Conservation (phyloP, 2,329 filamentous ascomycete species). For the Arthrobotrys conoides region DNA sequence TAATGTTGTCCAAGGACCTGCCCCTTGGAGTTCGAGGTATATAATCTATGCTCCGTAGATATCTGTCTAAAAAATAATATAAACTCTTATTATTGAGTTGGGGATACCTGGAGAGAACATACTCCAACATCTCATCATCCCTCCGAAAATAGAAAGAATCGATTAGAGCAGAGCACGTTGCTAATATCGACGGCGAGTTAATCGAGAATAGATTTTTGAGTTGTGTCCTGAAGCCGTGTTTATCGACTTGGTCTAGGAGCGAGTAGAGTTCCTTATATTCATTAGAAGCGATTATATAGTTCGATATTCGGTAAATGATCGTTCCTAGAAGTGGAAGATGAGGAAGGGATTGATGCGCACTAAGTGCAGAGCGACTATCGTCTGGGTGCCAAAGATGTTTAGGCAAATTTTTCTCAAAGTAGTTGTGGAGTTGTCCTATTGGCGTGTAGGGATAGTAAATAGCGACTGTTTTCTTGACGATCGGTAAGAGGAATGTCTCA, state of each 20-base stretch:
- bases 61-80: not conserved
- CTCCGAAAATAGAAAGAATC: not conserved
- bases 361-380: not conserved
- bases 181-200: not conserved
- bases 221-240: not conserved
- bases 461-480: slow-evolving; percentile 3
- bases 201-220: slow-evolving; percentile 8
- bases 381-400: not conserved
- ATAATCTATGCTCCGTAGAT: no score
- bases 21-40: not conserved
- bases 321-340: slow-evolving; percentile 10
- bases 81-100: not conserved
- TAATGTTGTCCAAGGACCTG: not conserved
- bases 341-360: not conserved
- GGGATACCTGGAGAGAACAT: not conserved
- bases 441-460: slow-evolving; percentile 11
- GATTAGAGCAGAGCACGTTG: not conserved
- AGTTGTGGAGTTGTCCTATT: slow-evolving; percentile 23
- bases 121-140: slow-evolving; percentile 19
- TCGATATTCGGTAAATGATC: slow-evolving; percentile 37
- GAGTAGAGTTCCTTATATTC: not conserved
- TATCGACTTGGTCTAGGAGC: slow-evolving; percentile 12
- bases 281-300: not conserved
- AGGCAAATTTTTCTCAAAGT: not conserved
- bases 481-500: not conserved